phyloP scores from a whole-genome alignment of 805 yeast species.

The Saccharomycopsis amapae region DNA sequence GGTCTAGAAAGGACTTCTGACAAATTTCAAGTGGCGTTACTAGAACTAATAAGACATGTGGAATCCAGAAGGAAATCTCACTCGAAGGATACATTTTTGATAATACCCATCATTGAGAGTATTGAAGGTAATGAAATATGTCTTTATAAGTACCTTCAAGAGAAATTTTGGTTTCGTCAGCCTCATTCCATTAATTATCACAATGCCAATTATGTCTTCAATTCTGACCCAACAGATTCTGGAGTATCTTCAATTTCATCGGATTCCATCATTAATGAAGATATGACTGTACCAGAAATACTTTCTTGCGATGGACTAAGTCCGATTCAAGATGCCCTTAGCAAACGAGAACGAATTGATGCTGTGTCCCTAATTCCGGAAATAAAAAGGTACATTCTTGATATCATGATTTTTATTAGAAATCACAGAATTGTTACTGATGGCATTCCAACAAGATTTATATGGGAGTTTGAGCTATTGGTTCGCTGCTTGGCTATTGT shows the following conservation, averaged over 20 bases:
- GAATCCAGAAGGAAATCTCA: not conserved
- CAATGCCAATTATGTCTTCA: not conserved
- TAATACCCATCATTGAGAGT: slow-evolving; percentile 25
- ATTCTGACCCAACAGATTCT: not conserved
- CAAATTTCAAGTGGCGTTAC: slow-evolving; percentile 17
- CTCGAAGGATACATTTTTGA: slow-evolving; percentile 19
- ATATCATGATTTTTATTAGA: slow-evolving; percentile 45
- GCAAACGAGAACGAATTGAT: slow-evolving; percentile 16
- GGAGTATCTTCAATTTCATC: not conserved
- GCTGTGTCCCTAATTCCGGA: slow-evolving; percentile 40
- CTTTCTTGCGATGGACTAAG: not conserved
- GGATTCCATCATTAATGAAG: not conserved
- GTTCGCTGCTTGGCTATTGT: slow-evolving; percentile 37
- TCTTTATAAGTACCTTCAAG: slow-evolving; percentile 23
- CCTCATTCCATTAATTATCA: slow-evolving; percentile 22
- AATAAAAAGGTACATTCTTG: slow-evolving; percentile 47
- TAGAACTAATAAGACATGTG: slow-evolving; percentile 18
- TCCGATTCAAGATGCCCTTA: slow-evolving; percentile 5
- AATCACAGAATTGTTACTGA: slow-evolving; percentile 46
- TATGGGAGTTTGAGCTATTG: slow-evolving; percentile 36
- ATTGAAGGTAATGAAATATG: slow-evolving; percentile 22
- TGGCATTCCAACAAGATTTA: slow-evolving; percentile 45
- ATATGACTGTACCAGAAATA: no score
- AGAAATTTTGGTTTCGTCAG: slow-evolving; percentile 30
- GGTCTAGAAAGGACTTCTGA: slow-evolving; percentile 16